phyloP scores from a whole-genome alignment of 2,329 filamentous ascomycete genomes.

The Penicillium sp. region DNA sequence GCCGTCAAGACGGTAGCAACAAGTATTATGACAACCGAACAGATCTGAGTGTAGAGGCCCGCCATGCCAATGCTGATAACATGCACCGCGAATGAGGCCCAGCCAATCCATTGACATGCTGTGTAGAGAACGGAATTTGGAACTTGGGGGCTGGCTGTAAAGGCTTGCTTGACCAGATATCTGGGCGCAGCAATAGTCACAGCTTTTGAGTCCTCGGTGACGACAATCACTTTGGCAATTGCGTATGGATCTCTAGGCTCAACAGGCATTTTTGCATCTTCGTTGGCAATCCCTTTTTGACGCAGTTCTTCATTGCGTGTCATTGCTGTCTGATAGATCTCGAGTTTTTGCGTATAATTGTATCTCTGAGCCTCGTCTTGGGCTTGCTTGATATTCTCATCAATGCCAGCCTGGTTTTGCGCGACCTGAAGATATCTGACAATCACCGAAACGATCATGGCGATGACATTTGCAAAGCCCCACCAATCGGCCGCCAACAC shows the following conservation, averaged over 20 bases:
- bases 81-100: slow-evolving; percentile 1
- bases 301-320: background rate
- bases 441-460: slow-evolving; percentile 18
- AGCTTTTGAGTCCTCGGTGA: slow-evolving; percentile 21
- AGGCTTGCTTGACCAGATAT: slow-evolving; percentile 15
- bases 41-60: background rate
- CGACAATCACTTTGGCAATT: slow-evolving; percentile 15
- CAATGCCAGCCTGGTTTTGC: slow-evolving; percentile 19
- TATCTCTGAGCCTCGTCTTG: background rate
- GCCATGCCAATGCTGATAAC: slow-evolving; percentile 8
- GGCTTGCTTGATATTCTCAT: slow-evolving; percentile 13
- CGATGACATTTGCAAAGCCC: slow-evolving; percentile 21
- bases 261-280: background rate
- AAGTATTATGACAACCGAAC: slow-evolving; percentile 1
- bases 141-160: slow-evolving; percentile 11
- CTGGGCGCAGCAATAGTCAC: slow-evolving; percentile 18
- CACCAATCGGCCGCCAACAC: slow-evolving; percentile 22
- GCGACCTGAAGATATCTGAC: slow-evolving; percentile 18
- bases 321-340: background rate
- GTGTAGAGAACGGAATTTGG: slow-evolving; percentile 10
- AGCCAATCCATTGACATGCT: slow-evolving; percentile 3
- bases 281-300: background rate
- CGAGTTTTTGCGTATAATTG: slow-evolving; percentile 4
- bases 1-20: background rate
- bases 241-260: background rate